A percentile compares a stretch with the other conserved stretches of the same genome.
Conservation (phyloP, 257 asterid genomes). For the Jacaranda mimosifolia region DNA sequence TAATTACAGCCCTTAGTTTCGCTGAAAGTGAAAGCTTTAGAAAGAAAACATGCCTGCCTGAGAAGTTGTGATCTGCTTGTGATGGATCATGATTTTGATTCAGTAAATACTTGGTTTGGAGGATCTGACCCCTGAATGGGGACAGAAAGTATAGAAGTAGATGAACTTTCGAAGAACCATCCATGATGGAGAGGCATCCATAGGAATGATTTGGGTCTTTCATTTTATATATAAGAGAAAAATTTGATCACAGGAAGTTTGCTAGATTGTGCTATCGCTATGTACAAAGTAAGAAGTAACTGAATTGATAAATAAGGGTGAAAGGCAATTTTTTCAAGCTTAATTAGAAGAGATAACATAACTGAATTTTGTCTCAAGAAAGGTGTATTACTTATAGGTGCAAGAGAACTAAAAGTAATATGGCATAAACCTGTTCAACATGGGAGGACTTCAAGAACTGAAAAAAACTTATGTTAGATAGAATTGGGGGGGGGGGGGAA, state of each 20-base stretch:
- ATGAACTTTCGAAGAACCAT: neutral
- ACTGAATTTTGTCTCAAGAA: constrained; percentile 10
- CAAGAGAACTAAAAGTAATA: neutral
- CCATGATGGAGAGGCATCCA: neutral
- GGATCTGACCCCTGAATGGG: constrained; percentile 6
- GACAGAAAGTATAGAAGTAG: neutral
- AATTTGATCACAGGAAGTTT: neutral
- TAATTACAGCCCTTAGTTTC: neutral
- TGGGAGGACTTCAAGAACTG: neutral
- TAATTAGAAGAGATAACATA: constrained; percentile 1
- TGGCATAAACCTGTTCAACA: neutral
- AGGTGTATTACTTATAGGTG: constrained; percentile 14
- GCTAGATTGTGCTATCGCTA: constrained; percentile 4
- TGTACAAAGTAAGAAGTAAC: constrained; percentile 3
- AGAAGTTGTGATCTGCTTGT: neutral
- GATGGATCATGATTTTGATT: neutral
- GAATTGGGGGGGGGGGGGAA: too few relatives aligned
- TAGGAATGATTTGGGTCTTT: neutral
- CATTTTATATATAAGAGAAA: constrained; percentile 6
- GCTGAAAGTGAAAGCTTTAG: neutral
- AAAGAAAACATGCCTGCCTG: neutral
- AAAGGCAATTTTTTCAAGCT: neutral
- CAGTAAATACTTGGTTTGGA: neutral
- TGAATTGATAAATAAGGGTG: neutral
- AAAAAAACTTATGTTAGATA: neutral